Conservation (phyloP, 2,329 filamentous ascomycete genomes). For the Penicillium brasilianum region DNA sequence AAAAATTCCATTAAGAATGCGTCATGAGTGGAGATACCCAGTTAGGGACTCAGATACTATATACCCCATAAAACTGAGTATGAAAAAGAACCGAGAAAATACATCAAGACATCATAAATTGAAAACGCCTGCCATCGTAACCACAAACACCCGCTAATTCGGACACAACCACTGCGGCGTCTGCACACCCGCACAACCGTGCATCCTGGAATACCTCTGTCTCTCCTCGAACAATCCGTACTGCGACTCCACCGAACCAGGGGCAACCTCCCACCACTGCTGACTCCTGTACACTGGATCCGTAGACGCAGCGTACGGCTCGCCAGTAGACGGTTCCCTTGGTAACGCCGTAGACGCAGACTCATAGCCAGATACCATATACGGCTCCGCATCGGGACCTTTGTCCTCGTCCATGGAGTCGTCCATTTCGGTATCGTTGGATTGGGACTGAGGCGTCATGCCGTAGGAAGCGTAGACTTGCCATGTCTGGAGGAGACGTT, state of each 20-base stretch:
- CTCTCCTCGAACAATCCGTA: conserved; percentile 46
- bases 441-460: conserved; percentile 45
- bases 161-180: conserved; percentile 6
- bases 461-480: conserved; percentile 64
- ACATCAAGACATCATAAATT: background rate
- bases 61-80: background rate
- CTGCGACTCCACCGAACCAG: conserved; percentile 43
- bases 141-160: background rate
- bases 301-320: conserved; percentile 42
- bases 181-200: background rate
- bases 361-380: conserved; percentile 83
- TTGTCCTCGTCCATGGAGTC: conserved; percentile 25
- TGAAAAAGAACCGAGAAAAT: background rate
- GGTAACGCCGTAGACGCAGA: conserved; percentile 63
- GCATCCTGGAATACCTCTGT: conserved; percentile 26
- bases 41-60: background rate
- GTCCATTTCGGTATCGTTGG: conserved; percentile 52
- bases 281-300: conserved; percentile 50
- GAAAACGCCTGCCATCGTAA: background rate
- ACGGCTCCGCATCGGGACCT: conserved; percentile 67
- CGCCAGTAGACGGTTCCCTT: conserved; percentile 38
- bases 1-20: background rate
- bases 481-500: conserved; percentile 83
- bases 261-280: conserved; percentile 45
- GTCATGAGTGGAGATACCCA: background rate